These are phyloP conservation scores for Monilinia fructicola DNA, from an alignment of 2,329 filamentous ascomycete species.

Conservation along the genomic window DNA sequence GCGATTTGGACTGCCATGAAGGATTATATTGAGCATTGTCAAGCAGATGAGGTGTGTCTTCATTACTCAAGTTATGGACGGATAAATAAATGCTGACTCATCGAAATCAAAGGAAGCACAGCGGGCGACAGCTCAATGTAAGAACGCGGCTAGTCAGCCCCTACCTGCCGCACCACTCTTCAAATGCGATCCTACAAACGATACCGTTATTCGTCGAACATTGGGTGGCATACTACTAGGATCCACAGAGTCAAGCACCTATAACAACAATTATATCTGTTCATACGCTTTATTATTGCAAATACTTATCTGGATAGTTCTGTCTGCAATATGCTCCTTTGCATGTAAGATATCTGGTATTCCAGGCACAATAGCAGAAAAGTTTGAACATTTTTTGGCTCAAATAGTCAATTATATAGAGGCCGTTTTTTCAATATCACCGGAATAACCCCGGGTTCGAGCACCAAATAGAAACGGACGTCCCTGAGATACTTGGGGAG, in stretches of 20 bases:
- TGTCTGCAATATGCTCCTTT: background rate
- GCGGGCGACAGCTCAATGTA: slow-evolving; percentile 10
- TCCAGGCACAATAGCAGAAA: background rate
- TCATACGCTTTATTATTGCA: background rate
- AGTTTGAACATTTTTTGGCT: no score
- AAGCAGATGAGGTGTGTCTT: background rate
- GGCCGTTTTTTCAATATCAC: no score
- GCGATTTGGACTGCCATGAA: slow-evolving; percentile 17
- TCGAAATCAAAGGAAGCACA: slow-evolving; percentile 5
- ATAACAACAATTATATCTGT: background rate
- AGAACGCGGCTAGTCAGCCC: background rate
- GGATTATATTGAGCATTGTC: slow-evolving; percentile 17
- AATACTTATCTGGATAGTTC: background rate
- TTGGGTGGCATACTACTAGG: background rate
- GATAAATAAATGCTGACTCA: no score
- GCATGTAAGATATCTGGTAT: background rate
- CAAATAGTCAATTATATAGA: no score
- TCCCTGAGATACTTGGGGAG: no score
- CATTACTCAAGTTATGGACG: background rate
- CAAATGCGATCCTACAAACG: slow-evolving; percentile 4
- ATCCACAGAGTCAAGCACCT: background rate
- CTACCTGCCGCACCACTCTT: slow-evolving; percentile 12
- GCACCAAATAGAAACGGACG: no score
- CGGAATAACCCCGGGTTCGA: no score
- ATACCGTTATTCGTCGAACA: background rate